Evolutionary conservation across 2,329 filamentous ascomycete genomes (phyloP).

Genomic region (Neopestalotiopsis clavispora): DNA sequence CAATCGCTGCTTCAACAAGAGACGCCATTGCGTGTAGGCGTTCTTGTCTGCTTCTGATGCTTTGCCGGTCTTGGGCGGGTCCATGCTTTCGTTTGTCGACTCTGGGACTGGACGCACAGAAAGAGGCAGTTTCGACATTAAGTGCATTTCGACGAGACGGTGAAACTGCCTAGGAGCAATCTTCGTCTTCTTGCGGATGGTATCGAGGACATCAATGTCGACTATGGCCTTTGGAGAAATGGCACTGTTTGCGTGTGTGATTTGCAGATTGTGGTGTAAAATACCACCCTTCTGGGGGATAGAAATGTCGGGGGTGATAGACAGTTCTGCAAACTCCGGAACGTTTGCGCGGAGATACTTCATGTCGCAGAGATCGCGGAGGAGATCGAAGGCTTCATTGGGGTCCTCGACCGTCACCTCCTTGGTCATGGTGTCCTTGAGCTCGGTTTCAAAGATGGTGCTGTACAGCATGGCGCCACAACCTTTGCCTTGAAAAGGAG

Average conservation of each 20-base stretch:
- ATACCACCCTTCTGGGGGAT: slow-evolving; percentile 52
- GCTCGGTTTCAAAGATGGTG: slow-evolving; percentile 73
- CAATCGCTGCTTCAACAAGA: slow-evolving; percentile 78
- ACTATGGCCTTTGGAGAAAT: slow-evolving; percentile 53
- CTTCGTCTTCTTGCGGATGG: slow-evolving; percentile 67
- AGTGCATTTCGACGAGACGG: slow-evolving; percentile 76
- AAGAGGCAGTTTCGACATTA: slow-evolving; percentile 64
- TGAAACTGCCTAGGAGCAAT: slow-evolving; percentile 79
- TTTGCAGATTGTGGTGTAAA: slow-evolving; percentile 32
- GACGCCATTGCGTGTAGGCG: slow-evolving; percentile 71
- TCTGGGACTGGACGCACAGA: slow-evolving; percentile 58
- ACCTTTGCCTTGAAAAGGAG: slow-evolving; percentile 81
- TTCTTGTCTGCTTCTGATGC: slow-evolving; percentile 59
- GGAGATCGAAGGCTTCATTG: slow-evolving; percentile 81
- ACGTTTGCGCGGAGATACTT: slow-evolving; percentile 62
- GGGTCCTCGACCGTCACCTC: slow-evolving; percentile 96
- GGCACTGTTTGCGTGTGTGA: slow-evolving; percentile 28
- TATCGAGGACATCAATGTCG: slow-evolving; percentile 59
- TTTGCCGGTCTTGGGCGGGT: slow-evolving; percentile 35
- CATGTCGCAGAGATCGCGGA: slow-evolving; percentile 78
- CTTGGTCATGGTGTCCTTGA: slow-evolving; percentile 69
- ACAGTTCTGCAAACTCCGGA: slow-evolving; percentile 61
- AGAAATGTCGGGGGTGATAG: slow-evolving; percentile 55
- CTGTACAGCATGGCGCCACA: slow-evolving; percentile 83
- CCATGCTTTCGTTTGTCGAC: slow-evolving; percentile 10